Conservation (phyloP, 2,329 filamentous ascomycete genomes). For the Aspergillus tanneri region DNA sequence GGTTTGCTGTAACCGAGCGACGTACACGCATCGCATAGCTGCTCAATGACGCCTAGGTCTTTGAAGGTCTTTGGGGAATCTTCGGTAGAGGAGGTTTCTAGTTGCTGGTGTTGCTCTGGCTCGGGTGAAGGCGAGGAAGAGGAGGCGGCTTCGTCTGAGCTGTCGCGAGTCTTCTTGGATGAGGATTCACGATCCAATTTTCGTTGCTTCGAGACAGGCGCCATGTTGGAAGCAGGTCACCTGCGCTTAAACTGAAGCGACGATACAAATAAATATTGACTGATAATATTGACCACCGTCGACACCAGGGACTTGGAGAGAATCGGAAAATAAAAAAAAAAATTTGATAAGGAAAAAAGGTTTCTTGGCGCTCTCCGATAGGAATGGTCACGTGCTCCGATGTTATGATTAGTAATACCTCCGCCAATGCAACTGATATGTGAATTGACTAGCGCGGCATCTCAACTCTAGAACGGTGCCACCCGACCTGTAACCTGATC, state of each 20-base stretch:
- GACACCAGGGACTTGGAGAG: neutral
- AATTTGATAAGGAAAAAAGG: neutral
- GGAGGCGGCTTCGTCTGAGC: no score
- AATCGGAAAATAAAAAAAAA: neutral
- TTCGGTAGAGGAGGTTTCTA: neutral
- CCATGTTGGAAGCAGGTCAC: neutral
- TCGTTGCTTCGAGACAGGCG: neutral
- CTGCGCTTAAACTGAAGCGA: neutral
- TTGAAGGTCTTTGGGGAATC: slow-evolving; percentile 48
- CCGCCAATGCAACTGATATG: no score
- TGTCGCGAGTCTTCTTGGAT: neutral
- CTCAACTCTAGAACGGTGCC: no score
- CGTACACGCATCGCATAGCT: slow-evolving; percentile 84
- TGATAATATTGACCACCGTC: neutral
- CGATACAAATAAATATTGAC: neutral
- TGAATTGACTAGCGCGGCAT: no score
- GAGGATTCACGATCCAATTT: neutral
- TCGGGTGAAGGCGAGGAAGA: neutral
- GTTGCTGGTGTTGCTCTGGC: neutral
- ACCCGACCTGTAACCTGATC: no score
- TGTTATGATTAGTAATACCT: no score
- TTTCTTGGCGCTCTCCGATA: neutral
- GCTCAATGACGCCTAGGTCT: slow-evolving; percentile 72
- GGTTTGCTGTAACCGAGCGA: slow-evolving; percentile 78
- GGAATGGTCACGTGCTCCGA: neutral